phyloP scores from a whole-genome alignment of 192 early-diverging fungal species.

The Coemansia sp. region DNA sequence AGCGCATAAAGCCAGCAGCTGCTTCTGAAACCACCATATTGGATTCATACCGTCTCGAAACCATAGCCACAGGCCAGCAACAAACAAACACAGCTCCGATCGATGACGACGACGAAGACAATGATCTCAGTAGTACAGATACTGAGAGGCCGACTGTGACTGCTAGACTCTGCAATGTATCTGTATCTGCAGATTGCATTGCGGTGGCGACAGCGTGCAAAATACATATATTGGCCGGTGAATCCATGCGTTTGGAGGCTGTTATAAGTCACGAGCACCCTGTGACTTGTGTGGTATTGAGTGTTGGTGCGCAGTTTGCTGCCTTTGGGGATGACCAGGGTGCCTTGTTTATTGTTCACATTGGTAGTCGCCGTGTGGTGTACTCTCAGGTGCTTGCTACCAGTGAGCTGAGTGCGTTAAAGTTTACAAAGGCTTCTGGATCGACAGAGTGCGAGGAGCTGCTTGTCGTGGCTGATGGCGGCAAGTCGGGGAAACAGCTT shows the following conservation, averaged over 20 bases:
- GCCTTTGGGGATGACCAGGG: slow-evolving; percentile 41
- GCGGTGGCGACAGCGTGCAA: slow-evolving; percentile 21
- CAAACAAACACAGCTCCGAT: background rate
- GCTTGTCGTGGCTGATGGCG: slow-evolving; percentile 18
- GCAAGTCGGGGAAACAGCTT: slow-evolving; percentile 10
- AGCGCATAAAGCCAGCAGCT: background rate
- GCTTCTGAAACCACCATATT: background rate
- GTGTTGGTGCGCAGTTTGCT: slow-evolving; percentile 33
- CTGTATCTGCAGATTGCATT: slow-evolving; percentile 18
- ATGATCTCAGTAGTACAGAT: background rate
- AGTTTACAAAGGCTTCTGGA: slow-evolving; percentile 8
- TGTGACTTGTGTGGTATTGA: slow-evolving; percentile 22
- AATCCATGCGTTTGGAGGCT: slow-evolving; percentile 27
- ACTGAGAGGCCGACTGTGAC: background rate
- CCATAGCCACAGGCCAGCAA: slow-evolving; percentile 23
- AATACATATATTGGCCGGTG: slow-evolving; percentile 25
- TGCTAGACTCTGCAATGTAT: slow-evolving; percentile 19
- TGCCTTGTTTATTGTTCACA: slow-evolving; percentile 41
- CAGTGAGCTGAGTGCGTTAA: slow-evolving; percentile 10
- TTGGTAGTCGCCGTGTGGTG: slow-evolving; percentile 24
- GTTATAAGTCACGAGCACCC: slow-evolving; percentile 24
- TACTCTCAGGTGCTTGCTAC: slow-evolving; percentile 14
- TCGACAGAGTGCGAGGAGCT: slow-evolving; percentile 18
- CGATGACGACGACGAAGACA: background rate
- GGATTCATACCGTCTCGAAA: slow-evolving; percentile 45